Percentiles rank a stretch among this genome's conserved stretches.
These are phyloP conservation scores for Neofusicoccum laricinum DNA, from an alignment of 2,329 filamentous ascomycete genomes.

Conservation along the genomic window DNA sequence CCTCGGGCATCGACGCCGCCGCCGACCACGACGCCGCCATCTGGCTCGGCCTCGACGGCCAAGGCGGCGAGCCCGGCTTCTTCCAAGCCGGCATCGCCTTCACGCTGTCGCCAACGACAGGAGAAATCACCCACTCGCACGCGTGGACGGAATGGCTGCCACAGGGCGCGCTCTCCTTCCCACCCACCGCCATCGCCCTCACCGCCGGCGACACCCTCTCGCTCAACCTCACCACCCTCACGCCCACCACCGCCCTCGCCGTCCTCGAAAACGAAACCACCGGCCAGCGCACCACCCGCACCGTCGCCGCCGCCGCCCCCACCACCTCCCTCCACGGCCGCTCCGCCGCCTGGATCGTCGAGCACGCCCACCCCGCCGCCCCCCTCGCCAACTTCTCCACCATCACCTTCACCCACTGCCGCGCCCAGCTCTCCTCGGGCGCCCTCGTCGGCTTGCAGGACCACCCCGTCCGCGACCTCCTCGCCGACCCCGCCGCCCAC, in stretches of 20 bases:
- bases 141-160: not conserved
- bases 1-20: conserved; percentile 34
- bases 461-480: too few relatives aligned
- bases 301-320: not conserved
- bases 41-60: not conserved
- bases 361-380: too few relatives aligned
- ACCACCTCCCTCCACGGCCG: not conserved
- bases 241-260: not conserved
- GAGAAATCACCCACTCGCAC: not conserved
- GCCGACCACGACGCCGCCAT: not conserved
- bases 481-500: too few relatives aligned
- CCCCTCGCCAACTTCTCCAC: too few relatives aligned
- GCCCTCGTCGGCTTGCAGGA: too few relatives aligned
- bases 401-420: too few relatives aligned
- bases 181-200: not conserved
- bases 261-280: not conserved
- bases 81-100: not conserved
- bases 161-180: not conserved
- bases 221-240: not conserved
- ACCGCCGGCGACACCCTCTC: not conserved
- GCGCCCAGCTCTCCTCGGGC: too few relatives aligned
- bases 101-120: not conserved
- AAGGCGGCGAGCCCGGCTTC: not conserved
- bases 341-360: not conserved
- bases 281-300: not conserved